Evolutionary conservation across 352 stramenopile species (phyloP).

Genomic region (Plasmopara viticola): DNA sequence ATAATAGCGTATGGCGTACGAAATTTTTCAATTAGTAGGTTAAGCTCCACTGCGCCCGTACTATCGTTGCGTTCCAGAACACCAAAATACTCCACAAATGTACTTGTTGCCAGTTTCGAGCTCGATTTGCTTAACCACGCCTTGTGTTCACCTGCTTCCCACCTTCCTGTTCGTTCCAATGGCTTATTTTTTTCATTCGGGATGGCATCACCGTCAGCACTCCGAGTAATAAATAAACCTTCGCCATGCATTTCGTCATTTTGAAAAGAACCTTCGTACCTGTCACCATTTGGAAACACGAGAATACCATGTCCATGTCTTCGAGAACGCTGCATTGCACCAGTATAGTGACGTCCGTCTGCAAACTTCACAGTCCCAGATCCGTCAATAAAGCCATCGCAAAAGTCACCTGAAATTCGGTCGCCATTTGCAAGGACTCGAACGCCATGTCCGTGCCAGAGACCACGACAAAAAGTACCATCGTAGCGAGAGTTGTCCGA

Average conservation of each 20-base stretch:
- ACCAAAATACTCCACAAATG: conserved; percentile 72
- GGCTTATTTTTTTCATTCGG: conserved; percentile 33
- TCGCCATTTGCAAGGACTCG: conserved; percentile 58
- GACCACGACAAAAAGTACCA: conserved; percentile 51
- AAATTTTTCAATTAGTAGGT: conserved; percentile 61
- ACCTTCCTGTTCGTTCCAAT: conserved; percentile 54
- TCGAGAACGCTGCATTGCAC: conserved; percentile 48
- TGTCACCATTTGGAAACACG: conserved; percentile 82
- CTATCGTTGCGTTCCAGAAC: conserved; percentile 24
- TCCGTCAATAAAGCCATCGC: conserved; percentile 51
- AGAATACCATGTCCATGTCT: conserved; percentile 77
- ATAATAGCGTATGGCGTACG: conserved; percentile 74
- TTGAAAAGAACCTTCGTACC: conserved; percentile 87
- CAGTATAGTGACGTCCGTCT: conserved; percentile 62
- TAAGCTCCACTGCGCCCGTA: conserved; percentile 52
- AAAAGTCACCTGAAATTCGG: conserved; percentile 49
- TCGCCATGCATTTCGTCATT: conserved; percentile 83
- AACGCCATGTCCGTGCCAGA: conserved; percentile 67
- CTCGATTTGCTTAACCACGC: conserved; percentile 66
- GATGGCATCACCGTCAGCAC: conserved; percentile 6
- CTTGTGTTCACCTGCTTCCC: conserved; percentile 54
- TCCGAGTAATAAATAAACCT: conserved; percentile 50
- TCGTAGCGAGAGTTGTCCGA: conserved; percentile 64
- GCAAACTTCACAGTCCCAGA: conserved; percentile 54
- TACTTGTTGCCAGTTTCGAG: conserved; percentile 60